Evolutionary conservation across 2,329 filamentous ascomycete genomes (phyloP), one percentile per base, ranked within the genome.

Genomic region (Hypomyces perniciosus): DNA sequence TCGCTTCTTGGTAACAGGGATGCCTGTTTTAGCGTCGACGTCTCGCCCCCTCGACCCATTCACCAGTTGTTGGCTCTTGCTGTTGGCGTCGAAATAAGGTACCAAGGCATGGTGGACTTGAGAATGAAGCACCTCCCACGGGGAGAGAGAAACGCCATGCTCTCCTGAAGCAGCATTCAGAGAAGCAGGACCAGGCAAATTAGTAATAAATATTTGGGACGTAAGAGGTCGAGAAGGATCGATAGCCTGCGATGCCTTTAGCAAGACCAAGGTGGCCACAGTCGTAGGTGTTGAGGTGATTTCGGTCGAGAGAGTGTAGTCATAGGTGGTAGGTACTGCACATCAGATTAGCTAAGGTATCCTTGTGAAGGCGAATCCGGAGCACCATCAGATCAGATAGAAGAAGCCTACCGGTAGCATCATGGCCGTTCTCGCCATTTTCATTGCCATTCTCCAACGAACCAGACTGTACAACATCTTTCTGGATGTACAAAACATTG

Each of bases 71-170:
- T 90, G 85, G 56, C 79, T 86, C 72, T 90, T 92, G 52, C 91
- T 95, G 68, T 90, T 95, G 61, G 91, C 92, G 75, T 99, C 92
- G 66, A 99, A 99, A 71, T 96, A 97, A 37, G 95, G 93, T 61
- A 89, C 90, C 65, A 99, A 76, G 59, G 88, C 90, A 67, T 90
- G 86, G 70, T 96, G 91, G 58, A 99, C 82, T 62, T 96, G 81
- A 52, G 92, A 90, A 72, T 96, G 90, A 55, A 99, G 77, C 61
- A 92, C 86, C 71, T 97, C 92, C 71, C 90, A 96, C 4, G 92
- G 90, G 42, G 91, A 95, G 50, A 85, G 76, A 28, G 84, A 77
- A 51, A 84, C 79, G 52, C 84, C 85, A 67, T 90, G 86, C 59
- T 88, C 83, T 59, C 83, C 78, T 54, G 81, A 77, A 46, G 80